These are phyloP conservation scores for Ophiorrhiza pumila DNA, from an alignment of 257 asterid genomes.

Conservation along the genomic window DNA sequence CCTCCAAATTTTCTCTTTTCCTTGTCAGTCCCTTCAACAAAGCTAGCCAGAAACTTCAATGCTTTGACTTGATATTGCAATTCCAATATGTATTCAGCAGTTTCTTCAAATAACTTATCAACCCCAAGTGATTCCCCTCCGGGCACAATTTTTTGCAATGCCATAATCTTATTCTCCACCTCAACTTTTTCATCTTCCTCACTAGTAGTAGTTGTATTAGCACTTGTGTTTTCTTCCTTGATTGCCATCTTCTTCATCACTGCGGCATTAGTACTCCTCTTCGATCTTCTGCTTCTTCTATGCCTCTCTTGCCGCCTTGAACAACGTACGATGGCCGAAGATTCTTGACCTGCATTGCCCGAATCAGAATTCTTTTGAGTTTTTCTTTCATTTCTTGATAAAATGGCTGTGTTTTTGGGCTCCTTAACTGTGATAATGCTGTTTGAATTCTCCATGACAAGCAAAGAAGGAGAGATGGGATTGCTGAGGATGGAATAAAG, in stretches of 20 bases:
- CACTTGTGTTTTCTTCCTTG: background rate
- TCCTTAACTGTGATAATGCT: conserved; percentile 5
- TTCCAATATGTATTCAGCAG: conserved; percentile 55
- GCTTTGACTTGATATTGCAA: conserved; percentile 48
- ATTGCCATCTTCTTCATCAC: conserved; percentile 14
- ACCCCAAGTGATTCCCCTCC: conserved; percentile 54
- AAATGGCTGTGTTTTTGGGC: conserved; percentile 19
- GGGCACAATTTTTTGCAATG: conserved; percentile 58
- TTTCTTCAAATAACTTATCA: conserved; percentile 51
- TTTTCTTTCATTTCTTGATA: conserved; percentile 22
- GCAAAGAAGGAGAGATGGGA: conserved; percentile 1
- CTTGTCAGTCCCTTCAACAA: conserved; percentile 37
- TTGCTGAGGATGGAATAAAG: background rate
- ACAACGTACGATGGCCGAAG: conserved; percentile 18
- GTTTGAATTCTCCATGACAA: conserved; percentile 29
- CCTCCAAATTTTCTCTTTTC: conserved; percentile 46
- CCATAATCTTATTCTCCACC: conserved; percentile 47
- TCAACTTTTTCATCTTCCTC: conserved; percentile 31
- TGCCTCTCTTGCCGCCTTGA: conserved; percentile 22
- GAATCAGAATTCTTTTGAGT: background rate
- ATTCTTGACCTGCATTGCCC: conserved; percentile 15
- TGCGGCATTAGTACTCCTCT: background rate
- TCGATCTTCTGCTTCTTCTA: conserved; percentile 15
- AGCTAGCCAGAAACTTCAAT: conserved; percentile 44
- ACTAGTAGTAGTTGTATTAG: background rate